Evolutionary conservation across 139 green algal species (phyloP).

Genomic region (Monoraphidium neglectum): DNA sequence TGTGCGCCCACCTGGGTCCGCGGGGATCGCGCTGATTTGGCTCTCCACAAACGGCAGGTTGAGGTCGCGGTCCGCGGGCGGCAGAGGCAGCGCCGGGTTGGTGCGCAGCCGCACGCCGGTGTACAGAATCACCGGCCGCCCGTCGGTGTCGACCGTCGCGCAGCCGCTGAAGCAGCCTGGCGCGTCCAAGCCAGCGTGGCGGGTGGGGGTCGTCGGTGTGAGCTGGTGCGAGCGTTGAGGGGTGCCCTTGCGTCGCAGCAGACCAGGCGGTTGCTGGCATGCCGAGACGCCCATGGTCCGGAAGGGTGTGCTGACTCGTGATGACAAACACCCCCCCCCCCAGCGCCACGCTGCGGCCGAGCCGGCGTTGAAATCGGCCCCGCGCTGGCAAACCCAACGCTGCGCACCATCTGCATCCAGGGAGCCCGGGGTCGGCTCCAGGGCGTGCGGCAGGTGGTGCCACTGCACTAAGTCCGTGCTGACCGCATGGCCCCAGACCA

Average conservation of each 20-base stretch:
- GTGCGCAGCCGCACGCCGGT: constrained; percentile 77
- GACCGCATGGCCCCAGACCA: constrained; percentile 85
- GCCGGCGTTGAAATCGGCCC: no score
- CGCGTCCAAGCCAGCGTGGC: no score
- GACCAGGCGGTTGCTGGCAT: neutral
- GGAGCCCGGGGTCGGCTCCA: constrained; percentile 61
- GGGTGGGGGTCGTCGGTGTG: neutral
- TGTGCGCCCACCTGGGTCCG: constrained; percentile 43
- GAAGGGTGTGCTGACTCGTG: no score
- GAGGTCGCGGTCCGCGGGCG: constrained; percentile 57
- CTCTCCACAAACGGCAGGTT: constrained; percentile 82
- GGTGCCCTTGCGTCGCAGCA: constrained; percentile 4
- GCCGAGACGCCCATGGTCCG: neutral
- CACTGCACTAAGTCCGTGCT: constrained; percentile 71
- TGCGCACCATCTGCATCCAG: constrained; percentile 51
- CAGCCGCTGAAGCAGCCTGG: constrained; percentile 85
- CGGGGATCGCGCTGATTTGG: constrained; percentile 66
- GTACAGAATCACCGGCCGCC: constrained; percentile 51
- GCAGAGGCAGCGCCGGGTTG: constrained; percentile 49
- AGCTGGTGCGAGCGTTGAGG: neutral
- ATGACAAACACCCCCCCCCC: no score
- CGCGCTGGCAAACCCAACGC: no score
- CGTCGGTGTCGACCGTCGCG: constrained; percentile 47
- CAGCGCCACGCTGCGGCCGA: no score
- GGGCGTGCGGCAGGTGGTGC: constrained; percentile 71